These are phyloP conservation scores for Trichoderma gamsii DNA, from an alignment of 495 filamentous ascomycete species.

Conservation along the genomic window DNA sequence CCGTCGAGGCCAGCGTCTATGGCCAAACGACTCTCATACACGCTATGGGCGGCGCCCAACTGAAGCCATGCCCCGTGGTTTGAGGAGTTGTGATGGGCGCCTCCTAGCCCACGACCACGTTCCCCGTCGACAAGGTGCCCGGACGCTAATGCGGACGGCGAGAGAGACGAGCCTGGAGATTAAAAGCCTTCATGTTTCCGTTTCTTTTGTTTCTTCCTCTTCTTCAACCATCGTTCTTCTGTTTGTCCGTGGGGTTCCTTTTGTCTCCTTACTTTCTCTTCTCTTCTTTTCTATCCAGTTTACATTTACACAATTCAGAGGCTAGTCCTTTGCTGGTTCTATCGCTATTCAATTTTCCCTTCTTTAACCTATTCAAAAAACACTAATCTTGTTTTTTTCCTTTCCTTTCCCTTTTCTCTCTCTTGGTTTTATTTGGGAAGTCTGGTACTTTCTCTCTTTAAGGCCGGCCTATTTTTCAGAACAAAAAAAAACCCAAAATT, in stretches of 20 bases:
- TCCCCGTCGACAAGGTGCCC: neutral
- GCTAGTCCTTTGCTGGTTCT: conserved; percentile 12
- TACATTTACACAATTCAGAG: conserved; percentile 11
- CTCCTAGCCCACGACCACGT: conserved; percentile 10
- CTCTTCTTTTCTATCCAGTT: conserved; percentile 13
- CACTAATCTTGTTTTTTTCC: conserved; percentile 18
- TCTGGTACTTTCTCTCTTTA: conserved; percentile 15
- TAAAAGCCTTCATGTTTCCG: conserved; percentile 18
- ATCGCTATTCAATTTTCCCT: neutral
- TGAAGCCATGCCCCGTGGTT: conserved; percentile 9
- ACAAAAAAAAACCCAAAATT: conserved; percentile 22
- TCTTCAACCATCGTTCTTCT: conserved; percentile 22
- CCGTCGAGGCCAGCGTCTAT: neutral
- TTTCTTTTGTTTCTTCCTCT: conserved; percentile 24
- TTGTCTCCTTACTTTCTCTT: conserved; percentile 13
- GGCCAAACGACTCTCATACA: conserved; percentile 11
- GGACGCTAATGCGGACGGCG: conserved; percentile 7
- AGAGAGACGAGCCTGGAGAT: neutral
- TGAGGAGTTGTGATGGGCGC: conserved; percentile 8
- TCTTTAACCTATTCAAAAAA: conserved; percentile 2
- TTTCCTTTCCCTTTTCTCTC: conserved; percentile 22
- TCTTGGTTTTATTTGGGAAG: conserved; percentile 24
- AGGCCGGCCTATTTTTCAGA: conserved; percentile 17
- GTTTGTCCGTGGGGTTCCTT: conserved; percentile 11
- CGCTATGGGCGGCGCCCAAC: neutral